phyloP scores from a whole-genome alignment of 2,329 filamentous ascomycete genomes.

The Alternaria panax region DNA sequence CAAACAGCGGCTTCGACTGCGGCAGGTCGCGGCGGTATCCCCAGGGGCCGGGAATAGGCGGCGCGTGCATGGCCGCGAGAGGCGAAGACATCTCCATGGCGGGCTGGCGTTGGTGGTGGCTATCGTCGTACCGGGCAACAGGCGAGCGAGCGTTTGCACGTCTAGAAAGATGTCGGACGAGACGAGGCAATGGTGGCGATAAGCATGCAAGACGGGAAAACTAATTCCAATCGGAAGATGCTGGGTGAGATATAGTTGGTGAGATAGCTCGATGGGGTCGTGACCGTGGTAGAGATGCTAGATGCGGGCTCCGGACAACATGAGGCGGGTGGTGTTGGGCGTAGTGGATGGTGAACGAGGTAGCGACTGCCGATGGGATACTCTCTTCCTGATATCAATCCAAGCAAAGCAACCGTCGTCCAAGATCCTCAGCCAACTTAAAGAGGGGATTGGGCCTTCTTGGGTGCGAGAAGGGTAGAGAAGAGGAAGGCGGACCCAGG shows the following conservation, averaged over 20 bases:
- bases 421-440: conserved; percentile 29
- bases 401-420: conserved; percentile 37
- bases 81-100: conserved; percentile 93
- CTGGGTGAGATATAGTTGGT: conserved; percentile 36
- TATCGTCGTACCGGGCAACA: conserved; percentile 62
- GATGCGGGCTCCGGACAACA: conserved; percentile 37
- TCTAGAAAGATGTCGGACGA: conserved; percentile 27
- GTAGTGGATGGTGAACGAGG: conserved; percentile 28
- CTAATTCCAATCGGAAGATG: conserved; percentile 52
- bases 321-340: conserved; percentile 12
- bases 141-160: conserved; percentile 32
- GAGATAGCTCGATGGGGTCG: conserved; percentile 1
- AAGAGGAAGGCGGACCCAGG: conserved; percentile 36
- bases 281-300: conserved; percentile 18
- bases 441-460: conserved; percentile 45
- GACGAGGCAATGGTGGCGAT: conserved; percentile 31
- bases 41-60: conserved; percentile 69
- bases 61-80: conserved; percentile 87
- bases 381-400: conserved; percentile 21
- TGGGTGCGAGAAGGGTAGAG: conserved; percentile 50
- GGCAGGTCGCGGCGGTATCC: conserved; percentile 65
- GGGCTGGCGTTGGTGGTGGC: conserved; percentile 49
- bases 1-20: conserved; percentile 61
- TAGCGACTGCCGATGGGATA: conserved; percentile 33
- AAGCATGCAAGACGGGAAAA: conserved; percentile 51